Evolutionary conservation across 139 green algal species (phyloP), one percentile per base, ranked within the genome.

Genomic region (Micractinium conductrix): DNA sequence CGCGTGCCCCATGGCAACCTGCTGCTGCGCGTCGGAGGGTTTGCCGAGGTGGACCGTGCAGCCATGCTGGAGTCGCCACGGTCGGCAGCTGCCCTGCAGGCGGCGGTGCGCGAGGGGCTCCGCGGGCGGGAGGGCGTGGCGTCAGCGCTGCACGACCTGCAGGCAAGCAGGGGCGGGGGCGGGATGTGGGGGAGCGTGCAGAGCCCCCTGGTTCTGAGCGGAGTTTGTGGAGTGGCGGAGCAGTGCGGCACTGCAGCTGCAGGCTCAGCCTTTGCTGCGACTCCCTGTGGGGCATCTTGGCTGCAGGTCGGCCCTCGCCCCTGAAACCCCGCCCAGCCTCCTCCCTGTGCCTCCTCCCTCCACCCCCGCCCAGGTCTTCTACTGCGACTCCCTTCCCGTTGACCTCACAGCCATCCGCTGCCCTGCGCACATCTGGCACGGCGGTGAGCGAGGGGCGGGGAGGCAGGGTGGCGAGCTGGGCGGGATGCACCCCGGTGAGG

Each of bases 21-120:
- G 37, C 45, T 79, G 45, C 69, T 85, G n/a, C 35, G 60, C 4
- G 9, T 62, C 26, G 55, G 69, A 28, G 80, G 80, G 28, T 85
- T 85, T 79, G 55, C 69, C 2, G 65, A 58, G 26, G 80, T 60
- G 69, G 80, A 85, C 69, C 22, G 22, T 26, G n/a, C 19, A 10
- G 80, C 38, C 0, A 38, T 73, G 80, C 21, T n/a, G 12, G 55
- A 79, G 62, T 35, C 28, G 35, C 69, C 40, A 4, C 26, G 26
- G 19, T 8, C 35, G 68, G 53, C 50, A 17, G 69, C 12, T 1
- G 26, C 28, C 28, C 40, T 80, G 50, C 58, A 45, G 69, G 69
- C 80, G 22, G 71, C 69, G 7, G 42, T 71, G 38, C 53, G 70
- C 37, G 80, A 79, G 70, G 80, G 80, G 21, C 50, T 85, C n/a